Conservation (phyloP, 768 basidiomycete genomes). For the Kwoniella sp. region DNA sequence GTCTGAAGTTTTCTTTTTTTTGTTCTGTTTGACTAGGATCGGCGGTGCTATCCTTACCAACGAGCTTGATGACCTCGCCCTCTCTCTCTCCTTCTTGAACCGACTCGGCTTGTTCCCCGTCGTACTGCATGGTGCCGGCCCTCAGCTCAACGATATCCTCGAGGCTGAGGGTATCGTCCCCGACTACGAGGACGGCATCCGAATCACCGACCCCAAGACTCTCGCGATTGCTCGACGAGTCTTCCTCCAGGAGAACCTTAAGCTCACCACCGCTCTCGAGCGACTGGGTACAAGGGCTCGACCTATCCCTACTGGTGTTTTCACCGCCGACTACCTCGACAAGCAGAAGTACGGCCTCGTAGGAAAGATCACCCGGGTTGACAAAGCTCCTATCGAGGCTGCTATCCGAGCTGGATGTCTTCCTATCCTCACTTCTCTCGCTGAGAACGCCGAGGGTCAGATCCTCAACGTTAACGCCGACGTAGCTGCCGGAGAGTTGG, state of each 20-base stretch:
- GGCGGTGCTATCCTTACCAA: conserved; percentile 89
- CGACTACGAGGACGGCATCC: conserved; percentile 95
- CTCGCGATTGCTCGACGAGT: conserved; percentile 91
- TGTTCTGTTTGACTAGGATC: conserved; percentile 58
- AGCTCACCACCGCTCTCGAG: conserved; percentile 89
- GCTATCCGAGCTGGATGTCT: conserved; percentile 94
- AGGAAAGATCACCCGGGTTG: conserved; percentile 89
- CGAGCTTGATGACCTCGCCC: conserved; percentile 87
- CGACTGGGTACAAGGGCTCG: conserved; percentile 93
- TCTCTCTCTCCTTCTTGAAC: conserved; percentile 94
- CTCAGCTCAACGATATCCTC: conserved; percentile 86
- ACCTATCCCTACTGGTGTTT: conserved; percentile 96
- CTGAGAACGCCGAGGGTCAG: conserved; percentile 94
- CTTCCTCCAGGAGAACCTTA: conserved; percentile 95
- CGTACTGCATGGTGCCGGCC: conserved; percentile 93
- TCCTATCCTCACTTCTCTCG: conserved; percentile 91
- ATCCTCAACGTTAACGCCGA: conserved; percentile 99
- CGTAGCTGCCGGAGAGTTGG: conserved; percentile 94
- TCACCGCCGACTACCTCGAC: conserved; percentile 95
- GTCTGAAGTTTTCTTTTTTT: conserved; percentile 2
- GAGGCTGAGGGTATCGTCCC: conserved; percentile 90
- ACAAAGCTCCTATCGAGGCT: conserved; percentile 95
- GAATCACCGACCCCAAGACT: conserved; percentile 95
- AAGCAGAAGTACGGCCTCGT: conserved; percentile 92
- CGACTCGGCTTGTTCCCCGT: conserved; percentile 97